Percentiles rank a stretch among this genome's conserved stretches.
phyloP scores from a whole-genome alignment of 371 early-diverging fungal species.

The Amoeboaphelidium protococcarum region DNA sequence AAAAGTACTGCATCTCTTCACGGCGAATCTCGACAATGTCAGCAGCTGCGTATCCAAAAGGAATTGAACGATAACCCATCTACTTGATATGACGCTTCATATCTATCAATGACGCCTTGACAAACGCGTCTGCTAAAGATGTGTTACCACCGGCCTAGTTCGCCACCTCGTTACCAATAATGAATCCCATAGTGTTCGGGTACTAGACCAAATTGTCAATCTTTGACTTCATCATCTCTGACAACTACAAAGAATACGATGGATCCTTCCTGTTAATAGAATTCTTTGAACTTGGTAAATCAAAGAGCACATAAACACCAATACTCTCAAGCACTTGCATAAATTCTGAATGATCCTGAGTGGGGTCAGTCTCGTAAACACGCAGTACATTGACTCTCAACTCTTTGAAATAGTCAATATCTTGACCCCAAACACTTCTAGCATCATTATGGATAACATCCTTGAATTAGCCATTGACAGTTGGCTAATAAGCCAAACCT shows the following conservation, averaged over 20 bases:
- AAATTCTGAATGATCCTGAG: conserved; percentile 33
- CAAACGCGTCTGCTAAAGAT: conserved; percentile 35
- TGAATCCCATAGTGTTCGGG: conserved; percentile 33
- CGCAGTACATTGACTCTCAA: conserved; percentile 44
- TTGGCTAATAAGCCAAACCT: conserved; percentile 51
- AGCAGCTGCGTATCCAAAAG: conserved; percentile 53
- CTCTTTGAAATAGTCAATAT: conserved; percentile 30
- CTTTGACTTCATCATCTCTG: conserved; percentile 24
- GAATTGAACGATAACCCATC: conserved; percentile 20
- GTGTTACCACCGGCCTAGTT: conserved; percentile 25
- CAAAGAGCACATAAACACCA: conserved; percentile 41
- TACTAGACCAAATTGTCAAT: conserved; percentile 36
- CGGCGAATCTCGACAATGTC: conserved; percentile 40
- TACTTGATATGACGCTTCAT: conserved; percentile 27
- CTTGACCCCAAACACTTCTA: conserved; percentile 23
- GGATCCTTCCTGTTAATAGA: conserved; percentile 36
- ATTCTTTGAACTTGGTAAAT: conserved; percentile 28
- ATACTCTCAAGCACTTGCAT: conserved; percentile 36
- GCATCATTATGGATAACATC: neutral
- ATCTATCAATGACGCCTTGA: conserved; percentile 42
- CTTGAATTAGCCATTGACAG: conserved; percentile 9
- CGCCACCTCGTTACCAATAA: conserved; percentile 55
- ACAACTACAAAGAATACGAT: conserved; percentile 26
- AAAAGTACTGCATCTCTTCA: conserved; percentile 35
- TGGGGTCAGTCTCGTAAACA: conserved; percentile 43